phyloP scores from a whole-genome alignment of 2,329 filamentous ascomycete genomes.

The Ascochyta fabae region DNA sequence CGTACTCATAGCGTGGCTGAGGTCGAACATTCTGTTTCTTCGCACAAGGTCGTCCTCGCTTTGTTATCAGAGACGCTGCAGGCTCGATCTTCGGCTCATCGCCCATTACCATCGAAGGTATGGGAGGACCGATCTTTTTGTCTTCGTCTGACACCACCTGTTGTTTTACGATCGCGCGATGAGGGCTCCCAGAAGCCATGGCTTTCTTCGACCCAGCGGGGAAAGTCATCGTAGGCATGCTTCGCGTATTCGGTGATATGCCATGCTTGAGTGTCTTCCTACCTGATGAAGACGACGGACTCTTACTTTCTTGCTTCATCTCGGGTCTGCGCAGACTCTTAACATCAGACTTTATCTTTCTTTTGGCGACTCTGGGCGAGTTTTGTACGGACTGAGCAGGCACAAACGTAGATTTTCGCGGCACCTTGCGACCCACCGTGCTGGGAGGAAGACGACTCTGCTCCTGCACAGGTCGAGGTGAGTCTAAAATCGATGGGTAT shows the following conservation, averaged over 20 bases:
- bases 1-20: conserved; percentile 12
- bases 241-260: background rate
- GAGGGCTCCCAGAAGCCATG: background rate
- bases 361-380: background rate
- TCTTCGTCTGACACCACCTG: background rate
- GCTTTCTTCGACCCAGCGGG: background rate
- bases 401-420: background rate
- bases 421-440: conserved; percentile 2
- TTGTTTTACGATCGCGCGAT: background rate
- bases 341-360: background rate
- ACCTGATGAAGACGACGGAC: background rate
- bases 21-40: background rate
- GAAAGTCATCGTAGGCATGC: background rate
- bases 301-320: background rate
- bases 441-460: conserved; percentile 14
- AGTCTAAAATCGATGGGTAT: no score
- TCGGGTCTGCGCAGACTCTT: background rate
- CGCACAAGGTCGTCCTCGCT: background rate
- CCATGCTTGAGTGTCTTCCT: background rate
- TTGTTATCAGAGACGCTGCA: background rate
- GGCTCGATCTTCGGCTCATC: background rate
- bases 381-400: background rate
- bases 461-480: background rate
- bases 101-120: background rate
- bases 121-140: background rate